phyloP scores from a whole-genome alignment of 257 asterid genomes.

The Fraxinus quadrangulata region DNA sequence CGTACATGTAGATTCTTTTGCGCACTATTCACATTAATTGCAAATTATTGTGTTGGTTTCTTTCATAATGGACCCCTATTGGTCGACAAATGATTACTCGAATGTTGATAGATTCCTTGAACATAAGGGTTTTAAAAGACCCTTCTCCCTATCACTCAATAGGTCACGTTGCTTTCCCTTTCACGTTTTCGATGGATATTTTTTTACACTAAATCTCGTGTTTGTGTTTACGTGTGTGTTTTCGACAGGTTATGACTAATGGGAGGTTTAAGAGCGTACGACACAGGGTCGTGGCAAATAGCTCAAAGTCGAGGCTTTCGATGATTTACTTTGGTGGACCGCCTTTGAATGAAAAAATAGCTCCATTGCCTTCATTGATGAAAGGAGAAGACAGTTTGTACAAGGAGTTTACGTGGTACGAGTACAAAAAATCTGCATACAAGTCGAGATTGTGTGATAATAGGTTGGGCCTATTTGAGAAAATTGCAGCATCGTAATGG shows the following conservation, averaged over 20 bases:
- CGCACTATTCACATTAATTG: neutral
- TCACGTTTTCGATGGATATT: neutral
- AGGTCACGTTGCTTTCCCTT: neutral
- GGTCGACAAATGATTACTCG: neutral
- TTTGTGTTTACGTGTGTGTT: neutral
- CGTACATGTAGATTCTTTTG: neutral
- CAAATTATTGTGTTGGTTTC: conserved; percentile 7
- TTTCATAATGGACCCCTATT: conserved; percentile 2
- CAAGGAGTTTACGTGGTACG: conserved; percentile 72
- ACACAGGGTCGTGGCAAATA: conserved; percentile 57
- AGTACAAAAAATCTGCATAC: conserved; percentile 54
- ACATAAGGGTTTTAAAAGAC: conserved; percentile 9
- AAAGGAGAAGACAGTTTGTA: conserved; percentile 61
- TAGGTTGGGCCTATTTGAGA: conserved; percentile 58
- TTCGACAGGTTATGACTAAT: conserved; percentile 60
- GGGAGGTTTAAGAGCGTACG: conserved; percentile 61
- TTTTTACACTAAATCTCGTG: neutral
- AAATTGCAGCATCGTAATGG: conserved; percentile 51
- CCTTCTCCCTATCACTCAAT: neutral
- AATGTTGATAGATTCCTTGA: conserved; percentile 17
- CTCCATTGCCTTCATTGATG: conserved; percentile 58
- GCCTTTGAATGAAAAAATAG: conserved; percentile 64
- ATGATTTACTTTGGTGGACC: conserved; percentile 75
- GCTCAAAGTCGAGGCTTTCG: conserved; percentile 50
- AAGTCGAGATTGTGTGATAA: conserved; percentile 57